phyloP scores from a whole-genome alignment of 371 early-diverging fungal genomes.

The Mucor indicus region DNA sequence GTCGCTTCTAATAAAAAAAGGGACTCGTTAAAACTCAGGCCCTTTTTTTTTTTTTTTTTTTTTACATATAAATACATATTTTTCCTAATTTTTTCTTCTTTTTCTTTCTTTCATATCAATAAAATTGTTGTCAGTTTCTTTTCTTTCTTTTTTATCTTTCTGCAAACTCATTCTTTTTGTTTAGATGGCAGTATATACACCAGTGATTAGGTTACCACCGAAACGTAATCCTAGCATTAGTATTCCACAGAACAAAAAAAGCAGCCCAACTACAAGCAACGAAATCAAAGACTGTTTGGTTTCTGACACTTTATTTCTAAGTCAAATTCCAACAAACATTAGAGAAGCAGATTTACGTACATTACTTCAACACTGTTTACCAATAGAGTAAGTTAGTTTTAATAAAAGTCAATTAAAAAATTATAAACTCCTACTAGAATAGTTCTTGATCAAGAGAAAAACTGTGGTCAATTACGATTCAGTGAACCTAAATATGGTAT shows the following conservation, averaged over 20 bases:
- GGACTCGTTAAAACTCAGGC: neutral
- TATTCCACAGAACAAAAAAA: slow-evolving; percentile 2
- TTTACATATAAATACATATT: too few relatives aligned
- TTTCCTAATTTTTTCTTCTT: neutral
- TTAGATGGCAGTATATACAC: slow-evolving; percentile 34
- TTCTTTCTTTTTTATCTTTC: neutral
- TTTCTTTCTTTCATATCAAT: too few relatives aligned
- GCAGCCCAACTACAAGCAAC: neutral
- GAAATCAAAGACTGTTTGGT: slow-evolving; percentile 32
- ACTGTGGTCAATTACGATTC: slow-evolving; percentile 25
- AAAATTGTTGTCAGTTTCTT: too few relatives aligned
- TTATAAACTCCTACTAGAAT: slow-evolving; percentile 14
- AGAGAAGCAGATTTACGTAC: slow-evolving; percentile 36
- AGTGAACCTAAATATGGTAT: slow-evolving; percentile 26
- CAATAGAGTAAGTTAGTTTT: slow-evolving; percentile 34
- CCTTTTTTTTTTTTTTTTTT: neutral
- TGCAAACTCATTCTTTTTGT: too few relatives aligned
- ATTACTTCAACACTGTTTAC: slow-evolving; percentile 40
- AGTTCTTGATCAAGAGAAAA: slow-evolving; percentile 19
- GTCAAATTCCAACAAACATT: slow-evolving; percentile 26
- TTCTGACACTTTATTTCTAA: slow-evolving; percentile 39
- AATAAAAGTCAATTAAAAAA: slow-evolving; percentile 1
- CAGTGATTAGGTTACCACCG: slow-evolving; percentile 35
- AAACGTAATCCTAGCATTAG: slow-evolving; percentile 35
- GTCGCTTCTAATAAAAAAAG: slow-evolving; percentile 10